A percentile compares a stretch with the other conserved stretches of the same genome.
phyloP scores from a whole-genome alignment of 345 rosid species.

The Eucalyptus tenuipes region DNA sequence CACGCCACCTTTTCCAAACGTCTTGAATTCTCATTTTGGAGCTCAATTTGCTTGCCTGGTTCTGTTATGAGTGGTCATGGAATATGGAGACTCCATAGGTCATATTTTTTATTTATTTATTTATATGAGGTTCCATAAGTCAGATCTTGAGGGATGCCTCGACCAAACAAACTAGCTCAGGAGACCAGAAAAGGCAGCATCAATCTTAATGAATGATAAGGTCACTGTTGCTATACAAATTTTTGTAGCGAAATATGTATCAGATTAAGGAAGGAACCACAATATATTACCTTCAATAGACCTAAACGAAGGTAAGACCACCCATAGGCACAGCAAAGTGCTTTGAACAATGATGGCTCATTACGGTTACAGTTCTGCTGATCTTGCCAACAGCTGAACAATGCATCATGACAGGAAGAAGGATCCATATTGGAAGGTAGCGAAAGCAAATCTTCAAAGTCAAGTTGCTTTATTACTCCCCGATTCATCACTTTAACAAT shows the following conservation, averaged over 20 bases:
- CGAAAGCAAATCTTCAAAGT: constrained; percentile 66
- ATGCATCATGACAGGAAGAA: constrained; percentile 41
- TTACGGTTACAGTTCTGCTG: constrained; percentile 18
- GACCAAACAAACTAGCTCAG: background rate
- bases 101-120: background rate
- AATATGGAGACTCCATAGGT: background rate
- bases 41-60: background rate
- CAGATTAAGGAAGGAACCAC: background rate
- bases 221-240: background rate
- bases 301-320: constrained; percentile 75
- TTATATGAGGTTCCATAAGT: background rate
- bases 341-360: constrained; percentile 51
- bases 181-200: background rate
- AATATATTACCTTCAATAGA: constrained; percentile 52
- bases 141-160: background rate
- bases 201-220: background rate
- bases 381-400: constrained; percentile 52
- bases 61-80: background rate
- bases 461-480: constrained; percentile 71
- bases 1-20: background rate
- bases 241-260: background rate
- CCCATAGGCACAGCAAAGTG: constrained; percentile 73
- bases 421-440: constrained; percentile 76
- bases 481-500: constrained; percentile 44
- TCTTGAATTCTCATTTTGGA: background rate